These are phyloP conservation scores for Exophiala sp. DNA, from an alignment of 2,329 filamentous ascomycete genomes.

Conservation along the genomic window DNA sequence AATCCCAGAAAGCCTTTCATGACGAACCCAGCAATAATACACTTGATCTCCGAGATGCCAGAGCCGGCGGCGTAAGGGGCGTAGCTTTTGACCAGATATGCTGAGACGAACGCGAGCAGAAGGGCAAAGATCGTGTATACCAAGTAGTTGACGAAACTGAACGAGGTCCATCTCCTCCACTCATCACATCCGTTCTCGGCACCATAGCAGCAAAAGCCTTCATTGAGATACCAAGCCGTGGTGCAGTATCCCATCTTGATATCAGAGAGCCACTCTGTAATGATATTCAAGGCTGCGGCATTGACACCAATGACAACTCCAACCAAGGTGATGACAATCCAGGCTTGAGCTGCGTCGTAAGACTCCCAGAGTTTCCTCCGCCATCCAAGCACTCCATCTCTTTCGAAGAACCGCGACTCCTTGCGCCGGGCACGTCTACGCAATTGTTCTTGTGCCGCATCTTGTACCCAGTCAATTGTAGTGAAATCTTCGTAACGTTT, in stretches of 20 bases:
- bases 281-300: conserved; percentile 86
- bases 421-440: conserved; percentile 70
- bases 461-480: conserved; percentile 95
- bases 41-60: conserved; percentile 98
- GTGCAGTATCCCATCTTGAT: conserved; percentile 94
- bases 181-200: conserved; percentile 81
- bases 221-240: conserved; percentile 93
- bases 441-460: conserved; percentile 83
- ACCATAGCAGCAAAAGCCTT: conserved; percentile 97
- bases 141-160: conserved; percentile 73
- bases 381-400: conserved; percentile 66
- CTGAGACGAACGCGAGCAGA: conserved; percentile 73
- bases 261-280: conserved; percentile 94
- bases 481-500: conserved; percentile 99
- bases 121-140: conserved; percentile 82
- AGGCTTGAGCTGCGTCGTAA: conserved; percentile 94
- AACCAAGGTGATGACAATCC: conserved; percentile 94
- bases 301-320: conserved; percentile 87
- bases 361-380: conserved; percentile 72
- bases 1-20: conserved; percentile 97
- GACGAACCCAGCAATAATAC: conserved; percentile 95
- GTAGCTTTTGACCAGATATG: conserved; percentile 79
- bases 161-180: conserved; percentile 83
- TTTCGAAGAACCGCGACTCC: conserved; percentile 66
- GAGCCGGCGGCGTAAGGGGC: conserved; percentile 94